Evolutionary conservation across 345 rosid species (phyloP).

Genomic region (Brassica cretica): DNA sequence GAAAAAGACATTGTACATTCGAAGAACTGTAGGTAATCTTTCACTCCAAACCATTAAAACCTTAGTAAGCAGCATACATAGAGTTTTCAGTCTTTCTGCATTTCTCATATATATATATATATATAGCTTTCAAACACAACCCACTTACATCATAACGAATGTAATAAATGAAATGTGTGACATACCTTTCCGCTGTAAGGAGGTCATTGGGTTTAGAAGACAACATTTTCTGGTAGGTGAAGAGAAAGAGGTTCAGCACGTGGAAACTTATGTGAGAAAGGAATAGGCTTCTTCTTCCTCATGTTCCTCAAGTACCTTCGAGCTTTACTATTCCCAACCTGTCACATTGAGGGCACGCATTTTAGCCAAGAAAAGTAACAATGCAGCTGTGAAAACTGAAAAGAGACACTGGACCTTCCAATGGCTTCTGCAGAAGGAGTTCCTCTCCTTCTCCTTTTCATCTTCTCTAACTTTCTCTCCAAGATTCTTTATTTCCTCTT

Average conservation of each 20-base stretch:
- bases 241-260: conserved; percentile 91
- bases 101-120: too few relatives aligned
- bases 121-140: neutral
- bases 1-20: too few relatives aligned
- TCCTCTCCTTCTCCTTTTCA: conserved; percentile 46
- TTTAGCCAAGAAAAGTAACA: conserved; percentile 30
- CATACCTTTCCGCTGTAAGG: conserved; percentile 85
- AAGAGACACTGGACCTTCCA: conserved; percentile 60
- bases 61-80: too few relatives aligned
- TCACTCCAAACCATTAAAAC: too few relatives aligned
- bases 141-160: neutral
- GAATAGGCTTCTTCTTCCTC: conserved; percentile 85
- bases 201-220: conserved; percentile 93
- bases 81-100: neutral
- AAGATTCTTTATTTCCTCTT: too few relatives aligned
- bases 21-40: too few relatives aligned
- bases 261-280: conserved; percentile 84
- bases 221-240: conserved; percentile 79
- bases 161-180: conserved; percentile 4
- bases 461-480: too few relatives aligned
- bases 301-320: conserved; percentile 90
- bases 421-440: conserved; percentile 91
- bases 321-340: conserved; percentile 98
- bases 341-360: conserved; percentile 28
- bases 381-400: neutral